A percentile compares a stretch with the other conserved stretches of the same genome.
Evolutionary conservation across 176 grass and related monocot species (phyloP).

Genomic region (Ananas comosus): DNA sequence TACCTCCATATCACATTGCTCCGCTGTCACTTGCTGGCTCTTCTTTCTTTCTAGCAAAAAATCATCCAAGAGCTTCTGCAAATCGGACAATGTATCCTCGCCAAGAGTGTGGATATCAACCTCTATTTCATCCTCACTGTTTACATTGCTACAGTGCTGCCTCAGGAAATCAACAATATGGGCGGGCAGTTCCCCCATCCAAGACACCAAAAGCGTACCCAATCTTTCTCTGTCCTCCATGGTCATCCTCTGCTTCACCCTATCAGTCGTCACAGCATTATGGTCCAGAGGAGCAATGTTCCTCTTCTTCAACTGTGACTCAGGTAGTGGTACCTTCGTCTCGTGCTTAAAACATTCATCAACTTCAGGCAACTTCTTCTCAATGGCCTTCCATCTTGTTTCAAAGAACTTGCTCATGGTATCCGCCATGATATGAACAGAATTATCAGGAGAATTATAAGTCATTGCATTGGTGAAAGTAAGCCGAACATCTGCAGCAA

Average conservation of each 20-base stretch:
- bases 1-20: slow-evolving; percentile 61
- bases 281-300: slow-evolving; percentile 34
- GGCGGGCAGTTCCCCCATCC: slow-evolving; percentile 41
- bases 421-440: slow-evolving; percentile 73
- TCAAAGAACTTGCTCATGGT: slow-evolving; percentile 78
- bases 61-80: slow-evolving; percentile 68
- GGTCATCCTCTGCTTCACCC: slow-evolving; percentile 47
- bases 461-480: slow-evolving; percentile 80
- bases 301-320: slow-evolving; percentile 51
- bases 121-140: slow-evolving; percentile 73
- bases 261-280: slow-evolving; percentile 28
- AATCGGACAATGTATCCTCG: slow-evolving; percentile 52
- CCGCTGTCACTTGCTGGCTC: slow-evolving; percentile 29
- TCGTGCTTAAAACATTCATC: slow-evolving; percentile 3
- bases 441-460: slow-evolving; percentile 76
- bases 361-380: slow-evolving; percentile 54
- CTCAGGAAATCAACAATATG: slow-evolving; percentile 65
- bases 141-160: slow-evolving; percentile 31
- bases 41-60: slow-evolving; percentile 39
- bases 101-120: slow-evolving; percentile 70
- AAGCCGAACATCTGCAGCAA: slow-evolving; percentile 82
- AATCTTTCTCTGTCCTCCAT: slow-evolving; percentile 48
- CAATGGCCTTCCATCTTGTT: slow-evolving; percentile 63
- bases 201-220: slow-evolving; percentile 36
- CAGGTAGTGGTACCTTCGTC: neutral